Evolutionary conservation across 495 filamentous ascomycete species (phyloP).

Genomic region (Xylaria grammica): DNA sequence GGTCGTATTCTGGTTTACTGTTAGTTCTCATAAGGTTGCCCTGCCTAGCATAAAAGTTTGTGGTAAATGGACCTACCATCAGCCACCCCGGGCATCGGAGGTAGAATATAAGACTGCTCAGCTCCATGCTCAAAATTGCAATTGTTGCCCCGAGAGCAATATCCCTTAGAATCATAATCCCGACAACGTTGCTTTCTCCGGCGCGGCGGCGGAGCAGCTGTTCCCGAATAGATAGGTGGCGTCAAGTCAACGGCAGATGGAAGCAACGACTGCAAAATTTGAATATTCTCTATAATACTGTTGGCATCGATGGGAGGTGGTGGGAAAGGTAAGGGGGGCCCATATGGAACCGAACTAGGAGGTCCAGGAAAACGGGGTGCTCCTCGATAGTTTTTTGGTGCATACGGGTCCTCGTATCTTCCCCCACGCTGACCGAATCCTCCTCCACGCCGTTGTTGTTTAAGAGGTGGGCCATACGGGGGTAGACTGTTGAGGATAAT

Average conservation of each 20-base stretch:
- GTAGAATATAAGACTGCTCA: constrained; percentile 59
- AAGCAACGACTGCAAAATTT: constrained; percentile 72
- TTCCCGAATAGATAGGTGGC: constrained; percentile 29
- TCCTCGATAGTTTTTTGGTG: constrained; percentile 25
- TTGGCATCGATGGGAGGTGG: constrained; percentile 57
- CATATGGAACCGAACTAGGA: constrained; percentile 28
- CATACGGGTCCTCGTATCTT: constrained; percentile 40
- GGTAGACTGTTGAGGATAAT: constrained; percentile 48
- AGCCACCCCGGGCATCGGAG: constrained; percentile 31
- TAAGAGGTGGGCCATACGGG: constrained; percentile 58
- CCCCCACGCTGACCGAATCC: constrained; percentile 57
- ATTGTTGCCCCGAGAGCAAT: constrained; percentile 74
- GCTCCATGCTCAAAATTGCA: constrained; percentile 86
- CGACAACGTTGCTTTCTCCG: constrained; percentile 67
- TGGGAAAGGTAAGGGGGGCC: constrained; percentile 29
- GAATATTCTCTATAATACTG: constrained; percentile 70
- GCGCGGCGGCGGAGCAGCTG: constrained; percentile 22
- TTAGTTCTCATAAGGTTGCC: constrained; percentile 25
- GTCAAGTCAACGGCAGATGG: constrained; percentile 55
- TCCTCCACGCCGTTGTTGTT: constrained; percentile 75
- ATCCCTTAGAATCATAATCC: constrained; percentile 89
- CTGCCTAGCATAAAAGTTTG: not conserved
- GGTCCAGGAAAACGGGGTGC: constrained; percentile 18
- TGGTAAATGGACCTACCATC: constrained; percentile 48
- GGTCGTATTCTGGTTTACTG: constrained; percentile 76